These are phyloP conservation scores for Akebia trifoliata DNA, from an alignment of 164 flowering plant species.

Conservation along the genomic window DNA sequence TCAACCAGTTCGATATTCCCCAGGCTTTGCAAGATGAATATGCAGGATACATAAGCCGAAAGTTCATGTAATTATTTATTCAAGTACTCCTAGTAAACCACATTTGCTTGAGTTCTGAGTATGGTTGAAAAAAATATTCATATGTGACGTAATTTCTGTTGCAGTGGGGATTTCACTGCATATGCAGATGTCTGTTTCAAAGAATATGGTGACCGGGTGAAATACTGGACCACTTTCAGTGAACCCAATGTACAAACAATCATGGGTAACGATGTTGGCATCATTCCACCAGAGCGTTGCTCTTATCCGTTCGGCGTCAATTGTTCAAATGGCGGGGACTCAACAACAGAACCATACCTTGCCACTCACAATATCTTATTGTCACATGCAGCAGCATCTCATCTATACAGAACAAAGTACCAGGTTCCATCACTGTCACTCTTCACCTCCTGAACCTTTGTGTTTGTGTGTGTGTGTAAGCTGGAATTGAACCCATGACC, in stretches of 20 bases:
- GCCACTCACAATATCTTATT: constrained; percentile 11
- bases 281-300: constrained; percentile 13
- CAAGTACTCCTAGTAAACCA: background rate
- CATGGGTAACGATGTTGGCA: constrained; percentile 3
- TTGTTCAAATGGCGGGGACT: constrained; percentile 17
- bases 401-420: constrained; percentile 9
- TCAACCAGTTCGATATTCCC: constrained; percentile 20
- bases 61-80: constrained; percentile 12
- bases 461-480: too few species aligned
- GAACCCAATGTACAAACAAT: constrained; percentile 11
- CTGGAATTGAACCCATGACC: too few species aligned
- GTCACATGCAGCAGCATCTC: constrained; percentile 16
- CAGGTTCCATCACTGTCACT: constrained; percentile 3
- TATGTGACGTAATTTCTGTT: background rate
- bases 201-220: constrained; percentile 21
- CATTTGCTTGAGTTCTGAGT: background rate
- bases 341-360: constrained; percentile 16
- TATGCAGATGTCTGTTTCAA: constrained; percentile 15
- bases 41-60: constrained; percentile 14
- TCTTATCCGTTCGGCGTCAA: constrained; percentile 12
- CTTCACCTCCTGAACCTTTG: too few species aligned
- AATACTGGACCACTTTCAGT: constrained; percentile 13
- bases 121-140: background rate
- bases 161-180: constrained; percentile 15
- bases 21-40: constrained; percentile 25